Evolutionary conservation across 768 basidiomycete species (phyloP), one percentile per base, ranked within the genome.

Genomic region (Suillus subaureus): DNA sequence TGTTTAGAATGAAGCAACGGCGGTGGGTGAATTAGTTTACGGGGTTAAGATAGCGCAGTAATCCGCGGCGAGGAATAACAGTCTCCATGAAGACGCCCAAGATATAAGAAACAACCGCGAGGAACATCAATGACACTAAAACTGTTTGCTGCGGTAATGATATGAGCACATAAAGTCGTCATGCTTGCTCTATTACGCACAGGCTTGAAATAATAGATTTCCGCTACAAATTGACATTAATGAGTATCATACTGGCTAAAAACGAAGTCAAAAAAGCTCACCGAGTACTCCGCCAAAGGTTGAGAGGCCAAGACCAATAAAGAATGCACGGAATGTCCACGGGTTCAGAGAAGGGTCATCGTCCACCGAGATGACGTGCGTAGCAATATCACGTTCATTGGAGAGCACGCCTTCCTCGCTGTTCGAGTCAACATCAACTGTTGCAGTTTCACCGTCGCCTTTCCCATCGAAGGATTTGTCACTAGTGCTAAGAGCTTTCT

Each of bases 161-260:
- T 43, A 65, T 62, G 26, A 18, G 63, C 43, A 37, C 54, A 15
- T 21, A 6, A 42, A 28, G 39, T 28, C 28, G 26, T 2, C 1
- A 60, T 13, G 39, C 18, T 42, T 21, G 26, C 28, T 58, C 16
- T 31, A 33, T 60, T n/a, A 58, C 77, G 64, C 68, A 81, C 83
- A 12, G 83, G 82, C 71, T 85, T 85, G 76, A 83, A 85, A 70
- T 84, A 85, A 70, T 84, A 84, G 52, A 84, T 84, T 66, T 85
- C 80, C 26, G 83, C 82, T 82, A 61, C 31, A 62, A 61, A 39
- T 40, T 42, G 31, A 39, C 7, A 37, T 28, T 7, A 45, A 56
- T 61, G 49, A 68, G 67, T 62, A 66, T 45, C 43, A n/a, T 31
- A 37, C 2, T 58, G 26, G 61, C 68, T 64, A 37, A 56, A 60